Conservation (phyloP, 2,329 filamentous ascomycete species). For the Ceratocystis lukuohia region DNA sequence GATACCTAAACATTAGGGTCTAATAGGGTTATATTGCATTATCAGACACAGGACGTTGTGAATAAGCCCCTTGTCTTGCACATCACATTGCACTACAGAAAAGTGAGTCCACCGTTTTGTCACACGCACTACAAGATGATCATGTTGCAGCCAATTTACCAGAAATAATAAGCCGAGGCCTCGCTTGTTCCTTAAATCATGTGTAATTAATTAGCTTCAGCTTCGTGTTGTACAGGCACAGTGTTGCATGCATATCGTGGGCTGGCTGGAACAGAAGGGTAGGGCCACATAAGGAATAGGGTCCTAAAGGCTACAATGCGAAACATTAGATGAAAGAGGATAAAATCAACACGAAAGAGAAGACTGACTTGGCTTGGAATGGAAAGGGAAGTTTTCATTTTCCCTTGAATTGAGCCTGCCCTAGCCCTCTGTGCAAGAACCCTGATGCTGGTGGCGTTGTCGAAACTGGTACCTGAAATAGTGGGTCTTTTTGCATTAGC, state of each 20-base stretch:
- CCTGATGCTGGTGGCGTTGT: background rate
- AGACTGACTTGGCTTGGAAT: background rate
- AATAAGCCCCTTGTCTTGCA: background rate
- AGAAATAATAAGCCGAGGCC: background rate
- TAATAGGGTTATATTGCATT: too few relatives aligned
- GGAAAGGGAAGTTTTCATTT: slow-evolving; percentile 2
- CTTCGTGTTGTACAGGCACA: background rate
- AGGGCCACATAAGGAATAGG: background rate
- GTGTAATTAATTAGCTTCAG: background rate
- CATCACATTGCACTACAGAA: background rate
- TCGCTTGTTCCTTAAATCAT: background rate
- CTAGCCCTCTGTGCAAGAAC: background rate
- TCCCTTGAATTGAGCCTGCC: background rate
- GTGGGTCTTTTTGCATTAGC: slow-evolving; percentile 2
- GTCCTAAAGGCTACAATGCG: background rate
- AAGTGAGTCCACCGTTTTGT: background rate
- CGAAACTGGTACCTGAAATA: slow-evolving; percentile 1
- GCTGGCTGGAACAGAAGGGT: too few relatives aligned
- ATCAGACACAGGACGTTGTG: too few relatives aligned
- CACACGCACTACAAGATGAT: background rate
- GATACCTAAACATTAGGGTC: too few relatives aligned
- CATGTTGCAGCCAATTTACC: background rate
- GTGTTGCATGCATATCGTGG: too few relatives aligned
- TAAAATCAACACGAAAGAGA: background rate
- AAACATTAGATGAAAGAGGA: slow-evolving; percentile 1